phyloP scores from a whole-genome alignment of 257 asterid genomes.

The Solanum virginianum region DNA sequence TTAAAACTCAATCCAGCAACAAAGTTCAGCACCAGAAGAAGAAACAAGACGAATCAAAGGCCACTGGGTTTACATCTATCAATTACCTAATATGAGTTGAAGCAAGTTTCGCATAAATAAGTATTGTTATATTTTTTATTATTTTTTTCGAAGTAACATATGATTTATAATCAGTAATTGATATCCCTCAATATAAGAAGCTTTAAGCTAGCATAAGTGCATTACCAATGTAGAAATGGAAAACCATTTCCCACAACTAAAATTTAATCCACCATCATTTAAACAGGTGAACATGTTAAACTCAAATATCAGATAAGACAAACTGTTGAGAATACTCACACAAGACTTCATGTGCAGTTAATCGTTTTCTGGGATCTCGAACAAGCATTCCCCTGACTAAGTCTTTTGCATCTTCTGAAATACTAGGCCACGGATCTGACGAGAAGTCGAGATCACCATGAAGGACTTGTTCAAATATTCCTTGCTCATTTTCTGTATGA shows the following conservation, averaged over 20 bases:
- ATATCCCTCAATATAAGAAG: neutral
- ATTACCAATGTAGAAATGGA: neutral
- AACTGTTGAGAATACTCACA: slow-evolving; percentile 34
- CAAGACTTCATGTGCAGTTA: slow-evolving; percentile 87
- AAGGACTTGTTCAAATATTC: slow-evolving; percentile 83
- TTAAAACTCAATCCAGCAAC: neutral
- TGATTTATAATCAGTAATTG: neutral
- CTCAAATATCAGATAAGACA: neutral
- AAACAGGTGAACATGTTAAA: neutral
- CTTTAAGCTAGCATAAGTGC: neutral
- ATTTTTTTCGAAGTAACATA: neutral
- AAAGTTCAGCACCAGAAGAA: neutral
- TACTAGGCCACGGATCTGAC: slow-evolving; percentile 96
- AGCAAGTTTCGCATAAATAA: neutral
- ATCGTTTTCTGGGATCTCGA: slow-evolving; percentile 74
- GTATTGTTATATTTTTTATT: neutral
- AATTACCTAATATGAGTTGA: neutral
- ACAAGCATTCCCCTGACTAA: slow-evolving; percentile 82
- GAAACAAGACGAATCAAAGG: neutral
- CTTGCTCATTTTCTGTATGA: slow-evolving; percentile 69
- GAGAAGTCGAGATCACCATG: slow-evolving; percentile 88
- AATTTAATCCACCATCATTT: neutral
- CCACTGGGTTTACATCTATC: neutral
- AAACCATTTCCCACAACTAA: neutral
- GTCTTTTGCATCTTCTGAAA: slow-evolving; percentile 80